A percentile compares a stretch with the other conserved stretches of the same genome.
Conservation (phyloP, 139 green algal genomes). For the Limnomonas spitsbergensis region DNA sequence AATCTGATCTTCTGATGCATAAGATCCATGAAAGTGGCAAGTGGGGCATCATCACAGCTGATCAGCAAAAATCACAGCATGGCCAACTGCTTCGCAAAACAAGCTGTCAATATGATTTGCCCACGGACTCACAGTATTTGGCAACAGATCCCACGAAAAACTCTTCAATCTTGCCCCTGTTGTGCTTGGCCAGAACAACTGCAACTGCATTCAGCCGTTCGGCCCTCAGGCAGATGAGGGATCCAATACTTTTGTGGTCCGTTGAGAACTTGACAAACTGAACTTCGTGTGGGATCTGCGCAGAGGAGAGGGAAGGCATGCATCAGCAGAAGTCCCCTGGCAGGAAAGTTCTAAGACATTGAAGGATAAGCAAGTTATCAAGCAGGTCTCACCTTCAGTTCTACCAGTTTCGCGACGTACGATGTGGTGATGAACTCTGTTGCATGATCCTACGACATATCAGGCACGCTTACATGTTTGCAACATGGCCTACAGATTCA, state of each 20-base stretch:
- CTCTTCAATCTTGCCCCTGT: constrained; percentile 41
- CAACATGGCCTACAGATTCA: too few relatives aligned
- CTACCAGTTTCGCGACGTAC: neutral
- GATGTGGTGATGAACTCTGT: neutral
- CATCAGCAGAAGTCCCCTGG: too few relatives aligned
- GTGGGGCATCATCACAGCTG: too few relatives aligned
- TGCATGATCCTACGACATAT: neutral
- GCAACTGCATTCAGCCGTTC: constrained; percentile 43
- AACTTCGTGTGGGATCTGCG: neutral
- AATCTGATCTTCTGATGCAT: too few relatives aligned
- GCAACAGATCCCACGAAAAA: constrained; percentile 61
- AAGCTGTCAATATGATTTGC: too few relatives aligned
- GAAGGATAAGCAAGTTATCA: too few relatives aligned
- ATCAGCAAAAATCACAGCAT: too few relatives aligned
- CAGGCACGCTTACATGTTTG: too few relatives aligned
- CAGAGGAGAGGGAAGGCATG: too few relatives aligned
- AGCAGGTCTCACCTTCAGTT: neutral
- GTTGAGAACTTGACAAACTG: constrained; percentile 9
- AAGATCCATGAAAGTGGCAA: too few relatives aligned
- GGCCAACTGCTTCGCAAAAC: too few relatives aligned
- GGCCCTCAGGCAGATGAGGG: constrained; percentile 47
- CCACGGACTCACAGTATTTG: constrained; percentile 41
- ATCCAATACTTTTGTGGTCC: constrained; percentile 7
- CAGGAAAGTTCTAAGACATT: too few relatives aligned
- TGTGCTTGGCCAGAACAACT: constrained; percentile 64